Conservation (phyloP, 441 rosid species). For the Erodium moschatum region DNA sequence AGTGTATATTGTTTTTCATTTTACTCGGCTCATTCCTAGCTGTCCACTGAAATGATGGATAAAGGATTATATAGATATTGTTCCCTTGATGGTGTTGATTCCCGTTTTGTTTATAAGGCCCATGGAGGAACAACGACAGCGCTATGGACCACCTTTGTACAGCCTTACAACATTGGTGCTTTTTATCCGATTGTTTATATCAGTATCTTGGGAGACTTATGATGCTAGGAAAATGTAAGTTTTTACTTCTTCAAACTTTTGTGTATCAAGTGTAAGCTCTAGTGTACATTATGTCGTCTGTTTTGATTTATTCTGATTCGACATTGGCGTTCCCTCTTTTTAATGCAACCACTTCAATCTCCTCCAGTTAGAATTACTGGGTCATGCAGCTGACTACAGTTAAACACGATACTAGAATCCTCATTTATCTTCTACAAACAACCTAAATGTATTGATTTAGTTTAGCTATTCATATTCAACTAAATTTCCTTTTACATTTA, state of each 20-base stretch:
- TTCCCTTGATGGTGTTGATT: too few species aligned
- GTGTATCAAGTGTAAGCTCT: conserved; percentile 7
- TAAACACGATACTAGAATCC: neutral
- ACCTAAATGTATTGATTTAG: too few species aligned
- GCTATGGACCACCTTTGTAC: conserved; percentile 92
- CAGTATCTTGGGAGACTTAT: conserved; percentile 56
- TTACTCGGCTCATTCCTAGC: too few species aligned
- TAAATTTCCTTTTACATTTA: too few species aligned
- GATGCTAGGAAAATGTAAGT: conserved; percentile 60
- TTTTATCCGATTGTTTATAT: conserved; percentile 50
- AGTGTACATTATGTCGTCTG: neutral
- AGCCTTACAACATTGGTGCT: conserved; percentile 64
- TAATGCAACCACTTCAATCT: neutral
- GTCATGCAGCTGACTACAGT: neutral
- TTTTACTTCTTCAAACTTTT: conserved; percentile 17
- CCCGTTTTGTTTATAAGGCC: conserved; percentile 45
- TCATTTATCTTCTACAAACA: neutral
- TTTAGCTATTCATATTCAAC: too few species aligned
- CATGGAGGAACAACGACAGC: conserved; percentile 95
- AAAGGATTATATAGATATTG: neutral
- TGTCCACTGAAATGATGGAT: conserved; percentile 11
- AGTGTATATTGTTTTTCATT: conserved; percentile 3
- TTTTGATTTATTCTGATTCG: neutral
- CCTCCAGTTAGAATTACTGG: neutral
- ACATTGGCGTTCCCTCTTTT: neutral